phyloP scores from a whole-genome alignment of 2,329 filamentous ascomycete species.

The Sporothrix curviconia region DNA sequence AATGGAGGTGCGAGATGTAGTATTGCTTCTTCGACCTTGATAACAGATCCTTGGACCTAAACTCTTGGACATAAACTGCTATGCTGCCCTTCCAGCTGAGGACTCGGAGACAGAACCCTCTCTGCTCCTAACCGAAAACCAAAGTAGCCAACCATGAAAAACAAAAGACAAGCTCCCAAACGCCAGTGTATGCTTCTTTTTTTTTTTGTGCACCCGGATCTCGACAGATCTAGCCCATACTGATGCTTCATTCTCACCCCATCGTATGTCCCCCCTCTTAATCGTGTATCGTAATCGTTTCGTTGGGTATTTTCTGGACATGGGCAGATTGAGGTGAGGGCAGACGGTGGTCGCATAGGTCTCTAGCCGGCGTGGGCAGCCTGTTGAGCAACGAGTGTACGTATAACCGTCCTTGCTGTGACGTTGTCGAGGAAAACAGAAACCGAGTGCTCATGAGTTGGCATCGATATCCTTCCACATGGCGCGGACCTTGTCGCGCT shows the following conservation, averaged over 20 bases:
- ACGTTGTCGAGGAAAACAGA: too few species aligned
- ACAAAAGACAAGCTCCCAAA: neutral
- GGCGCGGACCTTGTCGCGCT: constrained; percentile 67
- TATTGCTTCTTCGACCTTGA: neutral
- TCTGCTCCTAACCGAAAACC: neutral
- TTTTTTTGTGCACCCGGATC: too few species aligned
- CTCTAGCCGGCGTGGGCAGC: too few species aligned
- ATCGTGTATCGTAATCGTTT: neutral
- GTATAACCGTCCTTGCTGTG: too few species aligned
- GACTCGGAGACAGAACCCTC: neutral
- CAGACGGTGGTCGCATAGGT: neutral
- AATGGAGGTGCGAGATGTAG: neutral
- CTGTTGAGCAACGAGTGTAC: too few species aligned
- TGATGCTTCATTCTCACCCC: too few species aligned
- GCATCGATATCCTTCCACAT: constrained; percentile 74
- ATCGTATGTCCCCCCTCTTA: too few species aligned
- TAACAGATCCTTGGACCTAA: neutral
- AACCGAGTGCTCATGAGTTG: constrained; percentile 42
- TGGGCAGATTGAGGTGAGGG: neutral
- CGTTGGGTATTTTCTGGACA: neutral
- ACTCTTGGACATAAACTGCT: neutral
- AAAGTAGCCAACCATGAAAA: neutral
- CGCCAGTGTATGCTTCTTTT: neutral
- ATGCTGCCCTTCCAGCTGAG: too few species aligned
- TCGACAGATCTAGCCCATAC: too few species aligned